phyloP scores from a whole-genome alignment of 2,329 filamentous ascomycete species.

The Fusarium hainanense region DNA sequence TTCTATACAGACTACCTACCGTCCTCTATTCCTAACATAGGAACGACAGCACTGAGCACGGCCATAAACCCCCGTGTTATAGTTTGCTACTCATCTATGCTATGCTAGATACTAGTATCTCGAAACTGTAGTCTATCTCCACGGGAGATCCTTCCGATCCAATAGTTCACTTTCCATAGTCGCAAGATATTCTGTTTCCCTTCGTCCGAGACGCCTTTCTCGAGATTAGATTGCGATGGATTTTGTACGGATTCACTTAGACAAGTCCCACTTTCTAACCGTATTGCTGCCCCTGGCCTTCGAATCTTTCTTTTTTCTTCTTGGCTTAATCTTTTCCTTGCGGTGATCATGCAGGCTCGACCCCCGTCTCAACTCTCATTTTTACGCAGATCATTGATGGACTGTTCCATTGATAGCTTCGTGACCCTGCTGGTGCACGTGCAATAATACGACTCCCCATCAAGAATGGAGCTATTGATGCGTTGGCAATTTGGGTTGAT shows the following conservation, averaged over 20 bases:
- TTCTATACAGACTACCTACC: slow-evolving; percentile 6
- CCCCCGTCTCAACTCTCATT: slow-evolving; percentile 38
- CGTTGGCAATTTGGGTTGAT: slow-evolving; percentile 35
- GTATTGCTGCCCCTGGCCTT: background rate
- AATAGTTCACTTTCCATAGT: background rate
- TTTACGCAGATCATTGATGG: slow-evolving; percentile 37
- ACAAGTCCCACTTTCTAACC: slow-evolving; percentile 25
- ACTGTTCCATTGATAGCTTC: slow-evolving; percentile 32
- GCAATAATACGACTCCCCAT: slow-evolving; percentile 14
- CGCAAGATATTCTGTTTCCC: background rate
- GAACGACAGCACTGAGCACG: slow-evolving; percentile 10
- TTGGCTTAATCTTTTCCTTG: slow-evolving; percentile 38
- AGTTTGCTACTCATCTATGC: slow-evolving; percentile 18
- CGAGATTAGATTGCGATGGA: slow-evolving; percentile 6
- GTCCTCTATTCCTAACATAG: slow-evolving; percentile 7
- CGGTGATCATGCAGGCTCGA: slow-evolving; percentile 43
- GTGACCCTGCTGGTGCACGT: slow-evolving; percentile 31
- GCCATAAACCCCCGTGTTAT: slow-evolving; percentile 14
- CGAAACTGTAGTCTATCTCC: slow-evolving; percentile 8
- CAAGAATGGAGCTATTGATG: slow-evolving; percentile 13
- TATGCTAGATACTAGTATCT: slow-evolving; percentile 7
- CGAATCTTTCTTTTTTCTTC: slow-evolving; percentile 5
- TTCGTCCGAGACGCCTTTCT: background rate
- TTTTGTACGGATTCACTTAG: background rate
- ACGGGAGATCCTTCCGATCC: slow-evolving; percentile 18